These are phyloP conservation scores for Sugiyamaella marilandica DNA, from an alignment of 805 yeast genomes.

Conservation along the genomic window DNA sequence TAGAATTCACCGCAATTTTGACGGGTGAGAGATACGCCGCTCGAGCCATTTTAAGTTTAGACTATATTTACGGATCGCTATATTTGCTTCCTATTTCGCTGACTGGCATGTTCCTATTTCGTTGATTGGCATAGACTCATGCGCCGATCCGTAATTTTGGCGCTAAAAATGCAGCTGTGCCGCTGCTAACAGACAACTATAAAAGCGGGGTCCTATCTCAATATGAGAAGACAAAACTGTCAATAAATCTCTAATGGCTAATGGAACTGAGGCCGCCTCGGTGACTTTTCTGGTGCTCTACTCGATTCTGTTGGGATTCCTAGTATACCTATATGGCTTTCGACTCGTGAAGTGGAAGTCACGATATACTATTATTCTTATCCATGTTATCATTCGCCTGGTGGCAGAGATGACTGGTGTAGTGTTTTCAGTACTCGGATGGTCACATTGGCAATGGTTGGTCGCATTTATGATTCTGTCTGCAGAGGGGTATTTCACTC, in stretches of 20 bases:
- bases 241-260: background rate
- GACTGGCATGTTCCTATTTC: too few relatives aligned
- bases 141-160: too few relatives aligned
- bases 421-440: constrained; percentile 11
- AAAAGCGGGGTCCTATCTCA: too few relatives aligned
- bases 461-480: constrained; percentile 20
- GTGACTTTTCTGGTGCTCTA: constrained; percentile 13
- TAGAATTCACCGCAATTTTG: too few relatives aligned
- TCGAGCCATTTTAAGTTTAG: too few relatives aligned
- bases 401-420: constrained; percentile 19
- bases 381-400: constrained; percentile 14
- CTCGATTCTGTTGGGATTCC: background rate
- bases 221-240: too few relatives aligned
- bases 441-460: constrained; percentile 12
- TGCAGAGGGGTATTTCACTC: constrained; percentile 20
- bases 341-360: constrained; percentile 10
- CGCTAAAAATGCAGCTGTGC: too few relatives aligned
- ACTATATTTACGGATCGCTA: too few relatives aligned
- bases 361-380: constrained; percentile 7
- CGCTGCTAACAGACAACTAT: too few relatives aligned
- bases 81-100: too few relatives aligned
- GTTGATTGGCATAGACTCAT: too few relatives aligned
- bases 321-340: constrained; percentile 5
- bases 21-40: too few relatives aligned
- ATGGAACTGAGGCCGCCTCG: constrained; percentile 1